Percentiles rank a stretch among this genome's conserved stretches.
Conservation (phyloP, 2,329 filamentous ascomycete species). For the Calcarisporium arbuscula region DNA sequence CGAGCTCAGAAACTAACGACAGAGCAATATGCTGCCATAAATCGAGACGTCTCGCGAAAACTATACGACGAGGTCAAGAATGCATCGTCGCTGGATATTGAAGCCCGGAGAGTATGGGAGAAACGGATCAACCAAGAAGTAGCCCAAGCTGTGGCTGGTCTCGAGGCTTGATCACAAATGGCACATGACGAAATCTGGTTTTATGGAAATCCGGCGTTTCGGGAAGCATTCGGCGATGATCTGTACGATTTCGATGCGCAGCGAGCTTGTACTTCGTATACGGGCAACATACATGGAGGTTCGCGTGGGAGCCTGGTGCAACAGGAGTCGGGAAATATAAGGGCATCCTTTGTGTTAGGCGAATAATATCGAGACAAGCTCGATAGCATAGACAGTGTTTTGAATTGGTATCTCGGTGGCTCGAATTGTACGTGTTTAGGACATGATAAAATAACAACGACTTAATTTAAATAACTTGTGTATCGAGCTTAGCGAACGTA, state of each 20-base stretch:
- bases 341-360: no score
- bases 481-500: no score
- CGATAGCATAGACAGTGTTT: no score
- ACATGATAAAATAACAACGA: no score
- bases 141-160: constrained; percentile 59
- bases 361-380: no score
- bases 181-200: constrained; percentile 16
- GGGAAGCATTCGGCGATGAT: no score
- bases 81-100: constrained; percentile 54
- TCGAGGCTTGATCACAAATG: constrained; percentile 37
- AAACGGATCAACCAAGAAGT: constrained; percentile 74
- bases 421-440: no score
- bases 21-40: constrained; percentile 89
- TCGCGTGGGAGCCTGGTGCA: constrained; percentile 8
- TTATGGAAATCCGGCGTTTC: constrained; percentile 24
- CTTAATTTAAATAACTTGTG: no score
- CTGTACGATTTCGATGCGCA: no score
- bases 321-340: constrained; percentile 8
- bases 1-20: constrained; percentile 72
- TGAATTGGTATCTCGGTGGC: no score
- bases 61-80: constrained; percentile 67
- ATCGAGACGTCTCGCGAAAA: constrained; percentile 79
- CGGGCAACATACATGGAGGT: constrained; percentile 1
- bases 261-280: no score
- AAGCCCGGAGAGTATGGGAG: constrained; percentile 65